phyloP scores from a whole-genome alignment of 2,329 filamentous ascomycete species.

The Diplocarpon rosae region DNA sequence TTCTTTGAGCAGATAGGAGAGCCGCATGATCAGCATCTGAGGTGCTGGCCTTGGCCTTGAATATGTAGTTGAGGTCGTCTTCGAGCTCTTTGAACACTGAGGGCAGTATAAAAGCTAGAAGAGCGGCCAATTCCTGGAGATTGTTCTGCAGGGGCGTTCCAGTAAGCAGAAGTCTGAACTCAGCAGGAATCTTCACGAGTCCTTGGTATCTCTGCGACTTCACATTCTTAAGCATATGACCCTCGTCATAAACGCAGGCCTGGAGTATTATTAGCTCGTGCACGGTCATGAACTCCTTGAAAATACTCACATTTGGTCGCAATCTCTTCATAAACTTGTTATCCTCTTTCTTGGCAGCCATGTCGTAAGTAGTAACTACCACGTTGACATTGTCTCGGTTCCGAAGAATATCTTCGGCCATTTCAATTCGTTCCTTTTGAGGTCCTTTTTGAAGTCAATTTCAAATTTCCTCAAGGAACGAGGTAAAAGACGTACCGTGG shows the following conservation, averaged over 20 bases:
- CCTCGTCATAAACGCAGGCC: slow-evolving; percentile 73
- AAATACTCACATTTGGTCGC: slow-evolving; percentile 34
- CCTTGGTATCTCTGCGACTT: slow-evolving; percentile 72
- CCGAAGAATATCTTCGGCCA: slow-evolving; percentile 55
- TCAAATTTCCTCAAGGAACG: neutral
- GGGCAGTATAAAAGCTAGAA: slow-evolving; percentile 91
- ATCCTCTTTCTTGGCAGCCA: slow-evolving; percentile 47
- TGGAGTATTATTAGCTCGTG: slow-evolving; percentile 12
- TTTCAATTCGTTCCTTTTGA: slow-evolving; percentile 54
- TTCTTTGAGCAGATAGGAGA: slow-evolving; percentile 76
- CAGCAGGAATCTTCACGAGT: slow-evolving; percentile 62
- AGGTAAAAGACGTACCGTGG: slow-evolving; percentile 33
- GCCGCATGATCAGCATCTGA: slow-evolving; percentile 70
- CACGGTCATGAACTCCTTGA: neutral
- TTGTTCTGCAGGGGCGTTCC: slow-evolving; percentile 95
- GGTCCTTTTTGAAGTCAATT: slow-evolving; percentile 35
- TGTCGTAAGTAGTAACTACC: slow-evolving; percentile 61
- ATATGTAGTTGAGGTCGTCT: slow-evolving; percentile 74
- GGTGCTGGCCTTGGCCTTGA: slow-evolving; percentile 83
- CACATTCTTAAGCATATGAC: slow-evolving; percentile 84
- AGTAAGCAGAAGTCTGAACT: slow-evolving; percentile 78
- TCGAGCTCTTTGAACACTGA: slow-evolving; percentile 66
- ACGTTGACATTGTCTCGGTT: slow-evolving; percentile 58
- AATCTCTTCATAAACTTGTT: slow-evolving; percentile 50
- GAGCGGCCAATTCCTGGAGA: slow-evolving; percentile 77